Conservation (phyloP, 179 eudicot species). For the Vitellaria paradoxa region DNA sequence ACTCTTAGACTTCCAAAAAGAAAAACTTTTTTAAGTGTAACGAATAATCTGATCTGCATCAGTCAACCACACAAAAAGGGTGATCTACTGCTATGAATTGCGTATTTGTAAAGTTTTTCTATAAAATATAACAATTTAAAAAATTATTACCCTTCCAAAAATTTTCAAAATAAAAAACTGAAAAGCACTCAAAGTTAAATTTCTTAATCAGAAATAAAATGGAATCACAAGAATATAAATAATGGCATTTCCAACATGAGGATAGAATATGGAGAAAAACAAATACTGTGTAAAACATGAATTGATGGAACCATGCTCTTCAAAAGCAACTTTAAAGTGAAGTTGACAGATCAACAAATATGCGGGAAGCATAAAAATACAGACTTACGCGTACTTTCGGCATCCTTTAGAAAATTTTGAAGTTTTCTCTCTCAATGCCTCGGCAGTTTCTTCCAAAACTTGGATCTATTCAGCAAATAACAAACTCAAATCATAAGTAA, state of each 20-base stretch:
- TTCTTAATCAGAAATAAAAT: no score
- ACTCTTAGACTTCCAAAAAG: no score
- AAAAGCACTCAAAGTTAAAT: neutral
- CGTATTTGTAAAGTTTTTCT: no score
- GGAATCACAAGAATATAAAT: neutral
- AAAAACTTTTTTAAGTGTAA: no score
- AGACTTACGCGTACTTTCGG: constrained; percentile 85
- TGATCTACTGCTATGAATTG: no score
- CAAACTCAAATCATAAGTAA: no score
- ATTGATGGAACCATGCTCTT: neutral
- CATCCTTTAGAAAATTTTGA: constrained; percentile 81
- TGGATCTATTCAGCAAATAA: constrained; percentile 49
- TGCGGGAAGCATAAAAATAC: neutral
- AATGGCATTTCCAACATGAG: no score
- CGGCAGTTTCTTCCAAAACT: constrained; percentile 77
- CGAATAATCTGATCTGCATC: no score
- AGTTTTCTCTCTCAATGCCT: constrained; percentile 69
- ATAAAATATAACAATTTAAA: no score
- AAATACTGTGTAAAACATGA: neutral
- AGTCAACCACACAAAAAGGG: no score
- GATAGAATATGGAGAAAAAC: no score
- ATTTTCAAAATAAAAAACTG: neutral
- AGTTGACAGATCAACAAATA: neutral
- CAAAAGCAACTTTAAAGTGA: neutral
- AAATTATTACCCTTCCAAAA: neutral